Base-by-base conservation (phyloP, 768 basidiomycete species). In the Tulasnella sp. region DNA sequence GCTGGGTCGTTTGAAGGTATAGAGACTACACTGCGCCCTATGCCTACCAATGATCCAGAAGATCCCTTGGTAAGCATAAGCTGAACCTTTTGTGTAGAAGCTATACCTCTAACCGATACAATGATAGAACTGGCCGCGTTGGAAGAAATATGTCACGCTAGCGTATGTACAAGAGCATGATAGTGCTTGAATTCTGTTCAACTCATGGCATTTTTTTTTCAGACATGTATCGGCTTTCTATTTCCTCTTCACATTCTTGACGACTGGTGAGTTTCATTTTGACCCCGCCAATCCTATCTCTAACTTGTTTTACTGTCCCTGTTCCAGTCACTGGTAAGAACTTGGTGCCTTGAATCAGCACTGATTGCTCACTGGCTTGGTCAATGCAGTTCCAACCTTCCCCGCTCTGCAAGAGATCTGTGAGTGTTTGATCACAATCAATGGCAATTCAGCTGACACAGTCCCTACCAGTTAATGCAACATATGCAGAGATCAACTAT, bases 241-340 rank as follows among this genome's bases (percentile, higher is more conserved):
- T 34, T 56, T 56, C 34, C 31, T 56, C 10, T 56, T 55, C 37
- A 56, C 55, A 24, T 56, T 55, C 27, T 37, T 56, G 32, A 56
- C 55, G 20, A 56, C 55, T 34, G 45, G 45, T 16, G 35, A 31
- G 45, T 4, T 4, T 44, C 29, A 16, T 6, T 29, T 22, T n/a
- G 25, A 13, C 35, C 32, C 27, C 4, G 3, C 7, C 15, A 47
- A 9, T 1, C 3, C 4, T 10, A n/a, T 7, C 20, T 47, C 20
- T 29, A 1, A 22, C 35, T 10, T 22, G 9, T n/a, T 31, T 32
- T 34, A 20, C 13, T 3, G 1, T n/a, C n/a, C n/a, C 28, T 7
- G 27, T 31, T 34, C 20, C 35, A 48, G 53, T 53, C 22, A 53
- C 53, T 37, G 53, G 53, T 48, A 34, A 13, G 53, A 3, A 4